A percentile compares a stretch with the other conserved stretches of the same genome.
Evolutionary conservation across 2,329 filamentous ascomycete species (phyloP).

Genomic region (Sclerotinia glacialis): DNA sequence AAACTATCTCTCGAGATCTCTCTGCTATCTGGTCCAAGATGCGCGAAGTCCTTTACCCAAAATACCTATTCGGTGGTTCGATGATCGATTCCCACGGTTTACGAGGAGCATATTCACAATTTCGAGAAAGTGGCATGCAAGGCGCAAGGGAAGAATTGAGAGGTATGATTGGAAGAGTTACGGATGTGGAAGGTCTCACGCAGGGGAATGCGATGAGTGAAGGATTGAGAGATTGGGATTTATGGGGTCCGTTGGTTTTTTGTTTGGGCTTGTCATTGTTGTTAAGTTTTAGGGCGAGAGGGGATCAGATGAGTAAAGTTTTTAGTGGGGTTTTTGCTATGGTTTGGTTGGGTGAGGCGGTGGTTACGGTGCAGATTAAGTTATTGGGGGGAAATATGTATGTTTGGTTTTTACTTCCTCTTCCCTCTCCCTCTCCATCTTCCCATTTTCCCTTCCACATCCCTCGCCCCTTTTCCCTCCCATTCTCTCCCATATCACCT

Average conservation of each 20-base stretch:
- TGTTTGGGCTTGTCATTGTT: constrained; percentile 85
- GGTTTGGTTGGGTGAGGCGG: constrained; percentile 94
- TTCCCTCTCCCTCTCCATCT: too few species aligned
- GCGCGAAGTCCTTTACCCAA: constrained; percentile 93
- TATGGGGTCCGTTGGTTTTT: constrained; percentile 96
- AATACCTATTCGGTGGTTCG: constrained; percentile 77
- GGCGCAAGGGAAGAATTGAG: constrained; percentile 62
- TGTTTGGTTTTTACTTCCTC: constrained; percentile 43
- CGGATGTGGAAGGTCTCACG: constrained; percentile 61
- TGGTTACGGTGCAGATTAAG: constrained; percentile 98
- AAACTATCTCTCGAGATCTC: constrained; percentile 89
- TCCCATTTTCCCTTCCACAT: too few species aligned
- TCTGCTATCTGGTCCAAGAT: constrained; percentile 97
- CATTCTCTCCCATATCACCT: neutral
- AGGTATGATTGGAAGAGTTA: constrained; percentile 58
- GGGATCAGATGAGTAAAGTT: constrained; percentile 79
- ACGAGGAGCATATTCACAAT: constrained; percentile 60
- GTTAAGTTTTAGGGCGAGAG: constrained; percentile 75
- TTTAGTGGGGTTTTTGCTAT: constrained; percentile 97
- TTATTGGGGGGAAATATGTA: constrained; percentile 95
- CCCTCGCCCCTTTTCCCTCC: too few species aligned
- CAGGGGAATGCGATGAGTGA: constrained; percentile 71
- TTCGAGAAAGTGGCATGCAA: constrained; percentile 56
- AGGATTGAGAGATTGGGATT: constrained; percentile 91
- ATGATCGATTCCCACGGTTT: constrained; percentile 60